phyloP scores from a whole-genome alignment of 768 basidiomycete genomes.

The Lanmaoa pseudosensibilis region DNA sequence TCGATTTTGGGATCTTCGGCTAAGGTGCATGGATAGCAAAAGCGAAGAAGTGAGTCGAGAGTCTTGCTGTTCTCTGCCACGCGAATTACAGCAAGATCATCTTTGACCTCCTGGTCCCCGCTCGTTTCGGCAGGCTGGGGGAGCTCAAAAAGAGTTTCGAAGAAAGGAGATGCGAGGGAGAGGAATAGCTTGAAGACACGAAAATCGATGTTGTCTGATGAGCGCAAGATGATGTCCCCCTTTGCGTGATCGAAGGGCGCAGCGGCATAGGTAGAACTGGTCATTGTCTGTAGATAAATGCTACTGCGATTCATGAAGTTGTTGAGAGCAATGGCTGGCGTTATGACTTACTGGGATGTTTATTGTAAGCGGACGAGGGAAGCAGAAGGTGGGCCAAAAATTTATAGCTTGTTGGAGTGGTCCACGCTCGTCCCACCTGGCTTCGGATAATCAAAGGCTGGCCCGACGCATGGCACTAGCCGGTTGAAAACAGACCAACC shows the following conservation, averaged over 20 bases:
- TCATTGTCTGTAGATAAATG: not conserved
- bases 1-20: slow-evolving; percentile 20
- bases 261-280: slow-evolving; percentile 4
- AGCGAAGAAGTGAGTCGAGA: slow-evolving; percentile 26
- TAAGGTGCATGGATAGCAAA: slow-evolving; percentile 29
- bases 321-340: not conserved
- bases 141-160: slow-evolving; percentile 32
- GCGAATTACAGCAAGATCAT: slow-evolving; percentile 22
- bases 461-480: not conserved
- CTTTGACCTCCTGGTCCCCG: slow-evolving; percentile 10
- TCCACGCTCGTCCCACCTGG: not conserved
- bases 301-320: not conserved
- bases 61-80: slow-evolving; percentile 23
- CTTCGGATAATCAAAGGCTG: not conserved
- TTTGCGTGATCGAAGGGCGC: slow-evolving; percentile 25
- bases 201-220: slow-evolving; percentile 32
- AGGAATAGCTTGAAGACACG: slow-evolving; percentile 35
- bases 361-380: not conserved
- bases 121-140: slow-evolving; percentile 23
- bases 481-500: not conserved
- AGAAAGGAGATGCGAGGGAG: slow-evolving; percentile 35
- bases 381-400: too few relatives aligned
- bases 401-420: not conserved
- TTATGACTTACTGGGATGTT: not conserved
- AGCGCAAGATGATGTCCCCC: slow-evolving; percentile 26